Evolutionary conservation across 176 grass and related monocot species (phyloP).

Genomic region (Chloris gayana): DNA sequence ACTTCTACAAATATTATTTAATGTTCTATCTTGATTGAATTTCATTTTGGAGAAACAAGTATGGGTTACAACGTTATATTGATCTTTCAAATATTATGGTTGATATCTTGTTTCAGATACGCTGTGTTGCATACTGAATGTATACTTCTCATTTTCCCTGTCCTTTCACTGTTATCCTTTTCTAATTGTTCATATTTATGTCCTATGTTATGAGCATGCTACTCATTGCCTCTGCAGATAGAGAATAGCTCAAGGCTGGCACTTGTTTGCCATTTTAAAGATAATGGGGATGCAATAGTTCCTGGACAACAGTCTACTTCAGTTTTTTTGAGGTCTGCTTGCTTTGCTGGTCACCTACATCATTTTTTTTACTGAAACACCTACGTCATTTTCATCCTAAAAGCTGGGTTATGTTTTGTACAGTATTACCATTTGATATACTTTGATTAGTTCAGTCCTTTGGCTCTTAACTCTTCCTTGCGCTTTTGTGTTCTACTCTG

Average conservation of each 20-base stretch:
- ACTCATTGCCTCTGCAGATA: constrained; percentile 62
- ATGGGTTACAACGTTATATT: constrained; percentile 13
- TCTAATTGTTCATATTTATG: not conserved
- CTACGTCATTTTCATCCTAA: constrained; percentile 23
- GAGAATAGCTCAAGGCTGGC: constrained; percentile 73
- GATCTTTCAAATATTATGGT: constrained; percentile 16
- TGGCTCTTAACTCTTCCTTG: not conserved
- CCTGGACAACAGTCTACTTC: constrained; percentile 69
- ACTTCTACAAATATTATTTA: constrained; percentile 17
- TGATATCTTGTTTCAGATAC: constrained; percentile 3
- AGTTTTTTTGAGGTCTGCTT: constrained; percentile 75
- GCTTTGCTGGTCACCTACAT: constrained; percentile 16
- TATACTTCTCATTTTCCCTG: constrained; percentile 9
- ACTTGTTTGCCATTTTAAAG: constrained; percentile 79
- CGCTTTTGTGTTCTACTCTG: not conserved
- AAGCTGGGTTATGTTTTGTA: constrained; percentile 25
- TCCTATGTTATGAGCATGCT: constrained; percentile 38
- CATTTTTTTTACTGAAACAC: too few relatives aligned
- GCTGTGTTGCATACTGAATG: constrained; percentile 1
- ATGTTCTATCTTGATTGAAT: not conserved
- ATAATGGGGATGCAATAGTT: constrained; percentile 63
- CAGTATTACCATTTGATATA: constrained; percentile 9
- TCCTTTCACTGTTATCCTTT: not conserved
- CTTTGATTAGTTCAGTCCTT: constrained; percentile 21
- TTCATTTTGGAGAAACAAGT: constrained; percentile 15